Conservation (phyloP, 2,329 filamentous ascomycete genomes). For the Colletotrichum orbiculare region DNA sequence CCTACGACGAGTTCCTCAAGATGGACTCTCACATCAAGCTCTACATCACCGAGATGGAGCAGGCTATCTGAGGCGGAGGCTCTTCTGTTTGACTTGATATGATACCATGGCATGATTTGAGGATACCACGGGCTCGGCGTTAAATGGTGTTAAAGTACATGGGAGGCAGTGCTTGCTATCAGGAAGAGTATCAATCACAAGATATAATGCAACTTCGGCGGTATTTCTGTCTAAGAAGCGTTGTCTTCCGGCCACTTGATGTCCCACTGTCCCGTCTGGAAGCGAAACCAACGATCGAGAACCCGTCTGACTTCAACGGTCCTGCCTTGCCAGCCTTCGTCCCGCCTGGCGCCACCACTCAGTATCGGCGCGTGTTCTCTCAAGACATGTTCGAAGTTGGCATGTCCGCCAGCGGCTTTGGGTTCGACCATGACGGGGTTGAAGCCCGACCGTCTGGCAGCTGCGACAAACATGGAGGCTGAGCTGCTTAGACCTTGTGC, state of each 20-base stretch:
- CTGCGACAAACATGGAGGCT: slow-evolving; percentile 71
- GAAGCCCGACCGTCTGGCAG: slow-evolving; percentile 59
- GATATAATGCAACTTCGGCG: not conserved
- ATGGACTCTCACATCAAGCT: slow-evolving; percentile 97
- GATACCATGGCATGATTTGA: slow-evolving; percentile 35
- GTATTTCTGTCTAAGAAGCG: not conserved
- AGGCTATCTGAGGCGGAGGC: slow-evolving; percentile 66
- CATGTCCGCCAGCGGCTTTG: slow-evolving; percentile 41
- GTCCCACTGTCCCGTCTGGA: slow-evolving; percentile 54
- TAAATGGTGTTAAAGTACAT: slow-evolving; percentile 41
- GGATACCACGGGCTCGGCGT: slow-evolving; percentile 56
- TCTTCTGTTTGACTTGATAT: slow-evolving; percentile 11
- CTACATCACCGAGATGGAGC: slow-evolving; percentile 99
- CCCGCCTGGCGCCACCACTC: slow-evolving; percentile 63
- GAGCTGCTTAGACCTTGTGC: slow-evolving; percentile 76
- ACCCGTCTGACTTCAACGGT: slow-evolving; percentile 68
- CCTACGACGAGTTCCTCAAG: slow-evolving; percentile 95
- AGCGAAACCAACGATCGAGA: slow-evolving; percentile 74
- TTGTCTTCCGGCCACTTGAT: not conserved
- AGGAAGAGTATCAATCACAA: not conserved
- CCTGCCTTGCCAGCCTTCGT: slow-evolving; percentile 68
- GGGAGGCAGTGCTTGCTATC: not conserved
- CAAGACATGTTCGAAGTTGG: slow-evolving; percentile 52
- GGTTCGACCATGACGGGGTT: slow-evolving; percentile 61
- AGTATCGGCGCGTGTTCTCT: slow-evolving; percentile 70